Percentiles rank a stretch among this genome's conserved stretches.
Conservation (phyloP, 225 moss, liverwort and hornwort genomes). For the Climacium dendroides region DNA sequence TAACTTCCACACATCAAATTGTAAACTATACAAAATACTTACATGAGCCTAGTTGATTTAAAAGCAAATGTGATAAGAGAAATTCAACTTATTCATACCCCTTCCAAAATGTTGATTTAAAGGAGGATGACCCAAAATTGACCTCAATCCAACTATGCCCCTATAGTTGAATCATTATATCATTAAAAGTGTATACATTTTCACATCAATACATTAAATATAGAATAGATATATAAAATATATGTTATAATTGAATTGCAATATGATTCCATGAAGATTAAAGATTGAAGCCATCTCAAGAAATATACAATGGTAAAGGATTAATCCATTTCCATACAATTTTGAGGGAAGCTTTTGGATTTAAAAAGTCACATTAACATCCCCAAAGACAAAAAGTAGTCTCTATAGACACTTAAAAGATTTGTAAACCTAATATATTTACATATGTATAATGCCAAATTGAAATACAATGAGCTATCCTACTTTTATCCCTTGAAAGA, state of each 20-base stretch:
- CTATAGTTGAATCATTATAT: neutral
- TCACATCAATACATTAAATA: neutral
- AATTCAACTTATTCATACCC: neutral
- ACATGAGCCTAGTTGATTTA: neutral
- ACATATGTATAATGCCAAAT: neutral
- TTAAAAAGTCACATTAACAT: neutral
- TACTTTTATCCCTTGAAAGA: rapidly evolving
- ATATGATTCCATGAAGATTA: neutral
- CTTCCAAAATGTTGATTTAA: neutral
- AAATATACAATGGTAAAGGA: neutral
- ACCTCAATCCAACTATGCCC: neutral
- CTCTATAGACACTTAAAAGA: neutral
- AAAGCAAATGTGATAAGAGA: neutral
- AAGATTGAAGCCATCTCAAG: neutral
- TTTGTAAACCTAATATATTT: neutral
- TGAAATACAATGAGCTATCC: neutral
- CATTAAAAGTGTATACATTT: neutral
- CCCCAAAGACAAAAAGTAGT: neutral
- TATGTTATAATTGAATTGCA: neutral
- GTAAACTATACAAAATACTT: neutral
- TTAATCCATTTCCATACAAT: neutral
- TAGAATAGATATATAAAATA: neutral
- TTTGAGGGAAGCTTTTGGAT: neutral
- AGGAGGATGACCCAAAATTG: neutral
- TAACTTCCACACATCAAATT: neutral